phyloP scores from a whole-genome alignment of 1,139 yeast genomes.

The Spathaspora sp. region DNA sequence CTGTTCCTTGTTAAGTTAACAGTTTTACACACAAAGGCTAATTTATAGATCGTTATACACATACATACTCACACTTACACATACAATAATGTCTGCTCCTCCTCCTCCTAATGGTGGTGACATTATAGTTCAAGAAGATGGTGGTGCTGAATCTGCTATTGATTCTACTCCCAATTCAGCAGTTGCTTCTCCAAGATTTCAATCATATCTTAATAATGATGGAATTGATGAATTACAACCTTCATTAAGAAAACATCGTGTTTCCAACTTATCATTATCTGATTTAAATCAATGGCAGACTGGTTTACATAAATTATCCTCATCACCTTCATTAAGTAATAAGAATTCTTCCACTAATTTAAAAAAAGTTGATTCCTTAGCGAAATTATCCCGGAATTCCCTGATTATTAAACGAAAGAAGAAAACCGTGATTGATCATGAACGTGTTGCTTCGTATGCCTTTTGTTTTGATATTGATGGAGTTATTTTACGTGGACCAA shows the following conservation, averaged over 20 bases:
- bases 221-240: constrained; percentile 70
- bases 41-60: constrained; percentile 1
- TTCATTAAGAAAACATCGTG: constrained; percentile 57
- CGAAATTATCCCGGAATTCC: constrained; percentile 51
- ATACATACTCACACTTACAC: neutral
- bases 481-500: constrained; percentile 75
- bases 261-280: constrained; percentile 68
- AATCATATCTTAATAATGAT: constrained; percentile 67
- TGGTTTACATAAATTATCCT: constrained; percentile 50
- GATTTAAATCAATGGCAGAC: constrained; percentile 63
- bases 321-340: constrained; percentile 38
- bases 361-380: constrained; percentile 50
- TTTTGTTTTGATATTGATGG: constrained; percentile 90
- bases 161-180: constrained; percentile 6
- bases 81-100: constrained; percentile 1
- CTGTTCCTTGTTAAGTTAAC: too few relatives aligned
- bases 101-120: too few relatives aligned
- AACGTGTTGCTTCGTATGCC: constrained; percentile 76
- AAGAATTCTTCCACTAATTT: constrained; percentile 39
- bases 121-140: constrained; percentile 84
- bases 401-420: constrained; percentile 51
- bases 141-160: constrained; percentile 51
- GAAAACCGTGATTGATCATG: constrained; percentile 59
- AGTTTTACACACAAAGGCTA: too few relatives aligned
- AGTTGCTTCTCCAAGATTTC: constrained; percentile 26